Evolutionary conservation across 495 filamentous ascomycete genomes (phyloP).

Genomic region (Astrothelium macrocarpum): DNA sequence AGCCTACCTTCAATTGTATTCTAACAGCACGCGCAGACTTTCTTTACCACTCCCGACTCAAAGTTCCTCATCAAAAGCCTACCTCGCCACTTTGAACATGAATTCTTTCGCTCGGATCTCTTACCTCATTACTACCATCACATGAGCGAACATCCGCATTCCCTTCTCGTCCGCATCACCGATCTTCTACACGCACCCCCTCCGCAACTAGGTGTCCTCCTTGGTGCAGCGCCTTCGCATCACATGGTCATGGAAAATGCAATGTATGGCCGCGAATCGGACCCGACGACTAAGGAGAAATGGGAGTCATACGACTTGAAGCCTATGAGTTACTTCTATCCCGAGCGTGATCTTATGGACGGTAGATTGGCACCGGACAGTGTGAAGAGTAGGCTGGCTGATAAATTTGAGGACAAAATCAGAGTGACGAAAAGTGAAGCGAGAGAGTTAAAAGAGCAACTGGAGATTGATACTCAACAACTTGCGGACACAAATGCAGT

Average conservation of each 20-base stretch:
- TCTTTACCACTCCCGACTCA: slow-evolving; percentile 51
- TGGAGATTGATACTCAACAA: slow-evolving; percentile 51
- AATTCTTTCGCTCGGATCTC: slow-evolving; percentile 56
- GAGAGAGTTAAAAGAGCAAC: slow-evolving; percentile 38
- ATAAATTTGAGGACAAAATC: slow-evolving; percentile 57
- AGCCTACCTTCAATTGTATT: neutral
- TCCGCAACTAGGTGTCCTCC: slow-evolving; percentile 42
- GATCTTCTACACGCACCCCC: slow-evolving; percentile 50
- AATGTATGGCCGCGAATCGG: slow-evolving; percentile 44
- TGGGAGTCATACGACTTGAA: slow-evolving; percentile 68
- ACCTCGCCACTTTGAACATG: slow-evolving; percentile 55
- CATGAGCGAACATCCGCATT: slow-evolving; percentile 46
- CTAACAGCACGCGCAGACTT: slow-evolving; percentile 38
- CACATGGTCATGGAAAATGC: slow-evolving; percentile 69
- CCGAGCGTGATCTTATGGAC: slow-evolving; percentile 56
- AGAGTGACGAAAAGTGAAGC: slow-evolving; percentile 41
- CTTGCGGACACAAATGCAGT: slow-evolving; percentile 51
- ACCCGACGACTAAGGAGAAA: slow-evolving; percentile 30
- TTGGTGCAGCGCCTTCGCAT: slow-evolving; percentile 49
- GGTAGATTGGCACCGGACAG: slow-evolving; percentile 48
- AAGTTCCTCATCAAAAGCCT: slow-evolving; percentile 58
- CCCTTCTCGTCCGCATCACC: slow-evolving; percentile 58
- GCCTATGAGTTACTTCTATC: slow-evolving; percentile 61
- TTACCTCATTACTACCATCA: slow-evolving; percentile 50
- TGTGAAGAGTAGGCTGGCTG: slow-evolving; percentile 48